Percentiles rank a stretch among this genome's conserved stretches.
Evolutionary conservation across 768 basidiomycete species (phyloP).

Genomic region (Porphyrellus cyaneotinctus): DNA sequence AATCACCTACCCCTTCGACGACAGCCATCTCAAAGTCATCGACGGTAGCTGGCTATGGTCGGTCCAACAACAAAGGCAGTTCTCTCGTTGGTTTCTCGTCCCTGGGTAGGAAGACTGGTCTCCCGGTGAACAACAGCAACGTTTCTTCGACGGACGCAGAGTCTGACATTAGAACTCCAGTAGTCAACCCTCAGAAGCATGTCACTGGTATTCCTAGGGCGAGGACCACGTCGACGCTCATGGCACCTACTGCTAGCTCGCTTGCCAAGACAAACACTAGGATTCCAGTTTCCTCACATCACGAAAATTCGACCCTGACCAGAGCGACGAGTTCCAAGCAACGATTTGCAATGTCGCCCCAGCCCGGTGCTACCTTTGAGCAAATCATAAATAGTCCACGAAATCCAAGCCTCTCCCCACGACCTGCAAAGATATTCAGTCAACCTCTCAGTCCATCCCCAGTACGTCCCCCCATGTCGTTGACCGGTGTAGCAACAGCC

Average conservation of each 20-base stretch:
- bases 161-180: conserved; percentile 13
- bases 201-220: conserved; percentile 14
- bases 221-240: conserved; percentile 46
- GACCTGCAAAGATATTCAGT: conserved; percentile 46
- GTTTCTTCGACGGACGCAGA: conserved; percentile 30
- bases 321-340: conserved; percentile 17
- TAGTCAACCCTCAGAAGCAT: conserved; percentile 7
- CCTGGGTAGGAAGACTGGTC: conserved; percentile 35
- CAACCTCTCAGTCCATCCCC: conserved; percentile 41
- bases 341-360: conserved; percentile 9
- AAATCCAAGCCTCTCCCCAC: conserved; percentile 8
- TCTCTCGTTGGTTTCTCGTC: conserved; percentile 34
- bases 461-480: conserved; percentile 23
- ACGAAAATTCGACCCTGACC: conserved; percentile 11
- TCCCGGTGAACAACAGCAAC: conserved; percentile 15
- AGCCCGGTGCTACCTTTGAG: conserved; percentile 23
- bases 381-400: conserved; percentile 34
- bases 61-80: conserved; percentile 11
- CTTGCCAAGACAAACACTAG: conserved; percentile 51
- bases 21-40: conserved; percentile 12
- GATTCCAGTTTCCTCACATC: conserved; percentile 20
- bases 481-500: conserved; percentile 30
- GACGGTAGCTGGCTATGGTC: conserved; percentile 19
- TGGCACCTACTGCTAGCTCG: conserved; percentile 76
- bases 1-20: conserved; percentile 19